A percentile compares a stretch with the other conserved stretches of the same genome.
Conservation (phyloP, 2,329 filamentous ascomycete species). For the Zarea fungicola region DNA sequence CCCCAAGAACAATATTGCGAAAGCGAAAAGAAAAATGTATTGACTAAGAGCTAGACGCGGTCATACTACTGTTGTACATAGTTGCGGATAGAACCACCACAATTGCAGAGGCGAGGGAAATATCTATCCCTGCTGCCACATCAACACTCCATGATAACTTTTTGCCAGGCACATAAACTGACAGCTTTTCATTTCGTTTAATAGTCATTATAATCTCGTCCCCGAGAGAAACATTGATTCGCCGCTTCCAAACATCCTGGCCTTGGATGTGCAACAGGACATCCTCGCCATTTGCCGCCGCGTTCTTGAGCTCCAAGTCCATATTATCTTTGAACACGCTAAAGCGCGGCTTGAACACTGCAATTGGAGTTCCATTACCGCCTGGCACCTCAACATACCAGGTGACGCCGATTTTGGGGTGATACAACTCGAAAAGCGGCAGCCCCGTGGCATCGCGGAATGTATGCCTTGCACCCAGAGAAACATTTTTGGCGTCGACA, state of each 20-base stretch:
- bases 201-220: neutral
- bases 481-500: neutral
- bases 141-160: neutral
- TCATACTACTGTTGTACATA: neutral
- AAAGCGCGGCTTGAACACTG: neutral
- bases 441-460: neutral
- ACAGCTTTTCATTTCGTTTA: neutral
- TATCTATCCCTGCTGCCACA: neutral
- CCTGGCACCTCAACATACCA: slow-evolving; percentile 1
- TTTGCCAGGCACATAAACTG: neutral
- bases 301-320: neutral
- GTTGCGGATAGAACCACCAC: neutral
- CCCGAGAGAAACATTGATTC: neutral
- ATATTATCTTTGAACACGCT: neutral
- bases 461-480: neutral
- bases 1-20: too few relatives aligned
- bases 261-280: neutral
- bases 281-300: neutral
- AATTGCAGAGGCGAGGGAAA: neutral
- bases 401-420: neutral
- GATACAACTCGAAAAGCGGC: neutral
- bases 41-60: neutral
- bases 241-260: slow-evolving; percentile 7
- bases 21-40: too few relatives aligned
- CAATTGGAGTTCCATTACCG: neutral